A percentile compares a stretch with the other conserved stretches of the same genome.
These are phyloP conservation scores for Ophiognomonia clavigignenti-juglandacearum DNA, from an alignment of 2,329 filamentous ascomycete genomes.

Conservation along the genomic window DNA sequence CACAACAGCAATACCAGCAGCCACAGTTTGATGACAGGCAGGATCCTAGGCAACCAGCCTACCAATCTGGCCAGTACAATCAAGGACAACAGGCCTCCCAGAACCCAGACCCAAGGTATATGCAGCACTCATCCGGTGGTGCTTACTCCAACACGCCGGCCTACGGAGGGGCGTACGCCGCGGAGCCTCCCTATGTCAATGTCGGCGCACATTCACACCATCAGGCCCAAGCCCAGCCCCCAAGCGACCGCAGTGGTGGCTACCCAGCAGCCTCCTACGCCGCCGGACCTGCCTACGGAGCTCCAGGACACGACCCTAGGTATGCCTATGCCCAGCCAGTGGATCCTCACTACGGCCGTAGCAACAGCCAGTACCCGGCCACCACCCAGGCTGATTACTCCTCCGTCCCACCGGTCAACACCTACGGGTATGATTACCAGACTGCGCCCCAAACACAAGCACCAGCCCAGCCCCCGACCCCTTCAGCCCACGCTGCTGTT, in stretches of 20 bases:
- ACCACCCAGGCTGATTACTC: slow-evolving; percentile 18
- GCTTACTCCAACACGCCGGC: slow-evolving; percentile 7
- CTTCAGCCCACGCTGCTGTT: neutral
- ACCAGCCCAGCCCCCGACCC: slow-evolving; percentile 1
- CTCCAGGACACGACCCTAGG: neutral
- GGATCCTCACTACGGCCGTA: slow-evolving; percentile 55
- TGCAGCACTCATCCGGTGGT: neutral
- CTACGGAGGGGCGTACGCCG: neutral
- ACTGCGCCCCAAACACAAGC: no score
- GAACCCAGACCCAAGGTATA: slow-evolving; percentile 1
- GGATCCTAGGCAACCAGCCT: slow-evolving; percentile 16
- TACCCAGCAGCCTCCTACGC: neutral
- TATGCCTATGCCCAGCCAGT: slow-evolving; percentile 39
- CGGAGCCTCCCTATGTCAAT: slow-evolving; percentile 2
- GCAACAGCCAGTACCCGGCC: slow-evolving; percentile 50
- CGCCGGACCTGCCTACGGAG: neutral
- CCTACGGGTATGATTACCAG: slow-evolving; percentile 17
- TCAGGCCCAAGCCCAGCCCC: no score
- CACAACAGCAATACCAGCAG: slow-evolving; percentile 15
- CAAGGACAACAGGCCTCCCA: slow-evolving; percentile 2
- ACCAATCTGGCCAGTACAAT: slow-evolving; percentile 16
- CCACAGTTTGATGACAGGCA: slow-evolving; percentile 24
- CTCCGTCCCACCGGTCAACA: slow-evolving; percentile 14
- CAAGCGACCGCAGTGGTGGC: slow-evolving; percentile 1
- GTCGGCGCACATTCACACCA: slow-evolving; percentile 2